A percentile compares a stretch with the other conserved stretches of the same genome.
phyloP scores from a whole-genome alignment of 2,329 filamentous ascomycete genomes.

The Immersiporthe knoxdaviesiana region DNA sequence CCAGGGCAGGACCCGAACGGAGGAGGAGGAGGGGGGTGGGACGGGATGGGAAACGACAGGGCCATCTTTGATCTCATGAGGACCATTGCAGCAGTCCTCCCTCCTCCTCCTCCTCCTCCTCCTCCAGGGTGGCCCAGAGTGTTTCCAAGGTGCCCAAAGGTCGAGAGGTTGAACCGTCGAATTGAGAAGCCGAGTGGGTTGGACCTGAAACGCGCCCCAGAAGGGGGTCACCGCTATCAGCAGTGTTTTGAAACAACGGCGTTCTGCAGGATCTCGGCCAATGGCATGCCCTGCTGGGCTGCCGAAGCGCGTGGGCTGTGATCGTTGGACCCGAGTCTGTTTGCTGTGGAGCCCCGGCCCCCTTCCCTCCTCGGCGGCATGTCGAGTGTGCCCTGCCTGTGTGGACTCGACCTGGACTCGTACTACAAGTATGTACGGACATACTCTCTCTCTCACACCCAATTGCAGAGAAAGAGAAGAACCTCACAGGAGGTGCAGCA shows the following conservation, averaged over 20 bases:
- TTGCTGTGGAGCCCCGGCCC: slow-evolving; percentile 2
- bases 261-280: slow-evolving; percentile 27
- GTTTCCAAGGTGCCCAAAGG: background rate
- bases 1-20: slow-evolving; percentile 13
- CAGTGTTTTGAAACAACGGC: slow-evolving; percentile 31
- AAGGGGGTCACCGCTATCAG: slow-evolving; percentile 32
- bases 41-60: slow-evolving; percentile 28
- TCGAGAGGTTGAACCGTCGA: slow-evolving; percentile 25
- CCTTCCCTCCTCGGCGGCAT: background rate
- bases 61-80: slow-evolving; percentile 28
- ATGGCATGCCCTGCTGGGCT: slow-evolving; percentile 15
- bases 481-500: background rate
- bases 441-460: no score
- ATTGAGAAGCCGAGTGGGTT: slow-evolving; percentile 28
- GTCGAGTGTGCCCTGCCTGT: background rate
- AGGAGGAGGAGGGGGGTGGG: background rate
- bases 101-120: no score
- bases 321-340: slow-evolving; percentile 21
- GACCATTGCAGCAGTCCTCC: slow-evolving; percentile 26
- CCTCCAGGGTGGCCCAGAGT: slow-evolving; percentile 16
- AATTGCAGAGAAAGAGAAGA: background rate
- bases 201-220: slow-evolving; percentile 37
- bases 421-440: no score
- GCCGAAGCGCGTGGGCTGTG: background rate
- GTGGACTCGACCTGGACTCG: no score